Percentiles rank a stretch among this genome's conserved stretches.
These are phyloP conservation scores for Aphanocladium album DNA, from an alignment of 2,329 filamentous ascomycete genomes.

Conservation along the genomic window DNA sequence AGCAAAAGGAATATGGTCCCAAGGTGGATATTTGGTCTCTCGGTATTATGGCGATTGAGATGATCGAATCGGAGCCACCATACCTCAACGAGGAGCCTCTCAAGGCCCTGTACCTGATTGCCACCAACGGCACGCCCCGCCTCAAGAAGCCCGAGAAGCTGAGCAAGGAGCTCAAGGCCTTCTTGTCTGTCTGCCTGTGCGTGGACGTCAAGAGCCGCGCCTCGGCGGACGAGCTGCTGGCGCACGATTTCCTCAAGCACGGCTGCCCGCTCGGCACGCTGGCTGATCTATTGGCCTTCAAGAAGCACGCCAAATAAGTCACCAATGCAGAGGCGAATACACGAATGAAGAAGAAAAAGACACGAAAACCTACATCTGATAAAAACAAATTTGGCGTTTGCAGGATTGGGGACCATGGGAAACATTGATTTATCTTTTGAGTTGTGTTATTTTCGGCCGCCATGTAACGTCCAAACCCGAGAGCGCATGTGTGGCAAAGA, in stretches of 20 bases:
- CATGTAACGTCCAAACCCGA: slow-evolving; percentile 2
- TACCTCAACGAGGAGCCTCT: slow-evolving; percentile 97
- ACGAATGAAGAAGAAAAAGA: background rate
- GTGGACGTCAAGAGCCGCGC: slow-evolving; percentile 94
- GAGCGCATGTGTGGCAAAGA: background rate
- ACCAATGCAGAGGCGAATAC: background rate
- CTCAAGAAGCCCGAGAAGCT: slow-evolving; percentile 98
- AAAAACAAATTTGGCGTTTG: slow-evolving; percentile 8
- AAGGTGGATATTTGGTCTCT: slow-evolving; percentile 99
- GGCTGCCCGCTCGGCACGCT: slow-evolving; percentile 80
- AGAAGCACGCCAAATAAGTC: slow-evolving; percentile 61
- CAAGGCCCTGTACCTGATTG: slow-evolving; percentile 95
- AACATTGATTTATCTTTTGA: slow-evolving; percentile 4
- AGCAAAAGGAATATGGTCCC: slow-evolving; percentile 97
- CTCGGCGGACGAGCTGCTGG: slow-evolving; percentile 81
- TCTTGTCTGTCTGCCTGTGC: slow-evolving; percentile 92
- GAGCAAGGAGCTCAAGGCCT: slow-evolving; percentile 95
- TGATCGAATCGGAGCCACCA: slow-evolving; percentile 97
- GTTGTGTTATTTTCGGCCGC: slow-evolving; percentile 1
- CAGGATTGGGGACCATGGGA: slow-evolving; percentile 1
- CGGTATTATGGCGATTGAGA: slow-evolving; percentile 99
- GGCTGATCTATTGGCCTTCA: slow-evolving; percentile 82
- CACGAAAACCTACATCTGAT: slow-evolving; percentile 3
- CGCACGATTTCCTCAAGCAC: slow-evolving; percentile 90
- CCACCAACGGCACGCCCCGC: slow-evolving; percentile 92